These are phyloP conservation scores for Podospora comata DNA, from an alignment of 495 filamentous ascomycete species.

Conservation along the genomic window DNA sequence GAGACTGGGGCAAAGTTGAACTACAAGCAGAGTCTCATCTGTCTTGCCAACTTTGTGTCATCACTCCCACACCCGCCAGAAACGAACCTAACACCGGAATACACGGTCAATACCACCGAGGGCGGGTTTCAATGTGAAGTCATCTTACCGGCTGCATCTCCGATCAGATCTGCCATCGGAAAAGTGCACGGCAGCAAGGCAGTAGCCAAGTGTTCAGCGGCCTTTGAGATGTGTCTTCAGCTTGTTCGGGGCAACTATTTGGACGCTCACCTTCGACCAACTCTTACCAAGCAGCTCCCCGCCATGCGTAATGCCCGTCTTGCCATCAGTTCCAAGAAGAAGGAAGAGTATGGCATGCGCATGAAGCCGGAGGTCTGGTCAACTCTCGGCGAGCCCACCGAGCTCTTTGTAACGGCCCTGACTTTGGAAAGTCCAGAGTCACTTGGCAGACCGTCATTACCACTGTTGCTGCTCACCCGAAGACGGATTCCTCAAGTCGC, in stretches of 20 bases:
- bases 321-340: constrained; percentile 74
- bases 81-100: constrained; percentile 53
- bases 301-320: constrained; percentile 88
- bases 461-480: constrained; percentile 71
- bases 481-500: constrained; percentile 62
- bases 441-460: constrained; percentile 58
- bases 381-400: constrained; percentile 45
- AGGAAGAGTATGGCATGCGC: constrained; percentile 69
- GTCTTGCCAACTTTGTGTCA: constrained; percentile 59
- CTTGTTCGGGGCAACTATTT: constrained; percentile 66
- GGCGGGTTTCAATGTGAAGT: constrained; percentile 75
- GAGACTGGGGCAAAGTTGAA: constrained; percentile 77
- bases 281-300: constrained; percentile 69
- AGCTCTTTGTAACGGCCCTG: constrained; percentile 65
- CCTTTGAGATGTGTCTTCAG: constrained; percentile 77
- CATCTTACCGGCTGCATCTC: constrained; percentile 72
- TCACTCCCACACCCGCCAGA: constrained; percentile 60
- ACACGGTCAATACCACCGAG: constrained; percentile 55
- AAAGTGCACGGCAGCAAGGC: constrained; percentile 59
- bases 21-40: constrained; percentile 64
- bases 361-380: constrained; percentile 78
- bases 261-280: constrained; percentile 69
- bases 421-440: constrained; percentile 55
- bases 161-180: constrained; percentile 65
- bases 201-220: constrained; percentile 83